Conservation (phyloP, 441 rosid genomes). For the Biscutella auriculata region DNA sequence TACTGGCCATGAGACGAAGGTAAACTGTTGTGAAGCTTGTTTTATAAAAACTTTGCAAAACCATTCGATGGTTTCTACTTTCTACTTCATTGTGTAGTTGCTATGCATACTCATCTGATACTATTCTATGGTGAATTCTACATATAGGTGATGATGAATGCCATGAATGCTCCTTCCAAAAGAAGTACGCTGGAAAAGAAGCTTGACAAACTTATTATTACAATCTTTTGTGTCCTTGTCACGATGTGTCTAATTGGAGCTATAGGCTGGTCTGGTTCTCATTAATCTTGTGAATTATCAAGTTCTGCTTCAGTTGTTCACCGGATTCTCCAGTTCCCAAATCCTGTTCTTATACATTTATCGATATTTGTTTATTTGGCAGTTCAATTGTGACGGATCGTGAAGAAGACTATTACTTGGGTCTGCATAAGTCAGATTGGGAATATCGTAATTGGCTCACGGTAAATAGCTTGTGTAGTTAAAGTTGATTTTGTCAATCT, state of each 20-base stretch:
- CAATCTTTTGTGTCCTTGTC: slow-evolving; percentile 78
- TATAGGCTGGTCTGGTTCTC: slow-evolving; percentile 61
- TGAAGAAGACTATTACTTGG: slow-evolving; percentile 54
- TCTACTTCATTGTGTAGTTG: background rate
- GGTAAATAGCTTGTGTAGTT: slow-evolving; percentile 41
- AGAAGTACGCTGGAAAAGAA: slow-evolving; percentile 98
- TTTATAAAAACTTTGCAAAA: slow-evolving; percentile 8
- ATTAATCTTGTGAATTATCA: slow-evolving; percentile 1
- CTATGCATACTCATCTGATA: slow-evolving; percentile 2
- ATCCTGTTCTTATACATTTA: slow-evolving; percentile 1
- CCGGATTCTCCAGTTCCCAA: background rate
- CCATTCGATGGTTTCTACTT: background rate
- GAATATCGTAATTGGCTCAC: slow-evolving; percentile 60
- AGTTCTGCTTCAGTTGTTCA: background rate
- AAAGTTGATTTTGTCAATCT: slow-evolving; percentile 8
- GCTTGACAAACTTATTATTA: slow-evolving; percentile 91
- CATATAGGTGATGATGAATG: slow-evolving; percentile 97
- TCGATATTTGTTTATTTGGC: slow-evolving; percentile 23
- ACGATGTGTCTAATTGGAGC: slow-evolving; percentile 59
- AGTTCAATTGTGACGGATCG: slow-evolving; percentile 75
- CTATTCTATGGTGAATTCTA: slow-evolving; percentile 10
- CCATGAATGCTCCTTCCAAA: slow-evolving; percentile 97
- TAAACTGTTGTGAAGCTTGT: slow-evolving; percentile 27
- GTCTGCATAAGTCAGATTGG: slow-evolving; percentile 35
- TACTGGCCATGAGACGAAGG: slow-evolving; percentile 97